phyloP scores from a whole-genome alignment of 2,329 filamentous ascomycete genomes.

The Myriosclerotinia scirpicola region DNA sequence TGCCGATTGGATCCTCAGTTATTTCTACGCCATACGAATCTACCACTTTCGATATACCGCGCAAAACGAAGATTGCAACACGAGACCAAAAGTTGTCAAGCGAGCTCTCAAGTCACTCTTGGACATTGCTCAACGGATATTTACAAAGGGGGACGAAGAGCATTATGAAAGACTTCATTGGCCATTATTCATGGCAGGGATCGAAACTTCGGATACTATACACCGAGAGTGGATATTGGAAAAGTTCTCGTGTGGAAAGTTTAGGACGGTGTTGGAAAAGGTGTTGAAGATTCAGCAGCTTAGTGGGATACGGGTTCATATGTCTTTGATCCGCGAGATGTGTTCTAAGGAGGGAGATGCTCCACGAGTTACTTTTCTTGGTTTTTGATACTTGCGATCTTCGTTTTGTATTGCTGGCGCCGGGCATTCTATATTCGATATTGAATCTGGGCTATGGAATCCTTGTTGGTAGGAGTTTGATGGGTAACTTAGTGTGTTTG shows the following conservation, averaged over 20 bases:
- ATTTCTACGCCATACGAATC: slow-evolving; percentile 17
- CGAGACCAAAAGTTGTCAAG: slow-evolving; percentile 11
- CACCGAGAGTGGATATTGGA: slow-evolving; percentile 23
- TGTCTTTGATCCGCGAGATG: slow-evolving; percentile 19
- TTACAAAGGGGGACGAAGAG: slow-evolving; percentile 13
- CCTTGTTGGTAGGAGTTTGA: too few relatives aligned
- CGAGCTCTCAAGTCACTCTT: slow-evolving; percentile 15
- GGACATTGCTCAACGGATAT: slow-evolving; percentile 14
- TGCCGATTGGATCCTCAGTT: slow-evolving; percentile 17
- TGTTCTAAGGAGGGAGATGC: slow-evolving; percentile 17
- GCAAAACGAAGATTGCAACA: not conserved
- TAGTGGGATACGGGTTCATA: not conserved
- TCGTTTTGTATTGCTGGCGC: not conserved
- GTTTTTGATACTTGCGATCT: not conserved
- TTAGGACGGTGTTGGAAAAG: slow-evolving; percentile 12
- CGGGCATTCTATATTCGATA: too few relatives aligned
- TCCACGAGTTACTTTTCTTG: slow-evolving; percentile 19
- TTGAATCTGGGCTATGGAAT: too few relatives aligned
- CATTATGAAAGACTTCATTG: slow-evolving; percentile 22
- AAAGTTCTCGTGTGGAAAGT: slow-evolving; percentile 10
- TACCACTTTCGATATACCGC: slow-evolving; percentile 12
- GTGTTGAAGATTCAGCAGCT: slow-evolving; percentile 18
- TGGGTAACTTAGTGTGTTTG: too few relatives aligned
- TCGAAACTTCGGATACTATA: slow-evolving; percentile 25
- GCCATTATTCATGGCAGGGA: slow-evolving; percentile 27